Base-by-base conservation (phyloP, 306 rosid species). In the Lathyrus sativus region DNA sequence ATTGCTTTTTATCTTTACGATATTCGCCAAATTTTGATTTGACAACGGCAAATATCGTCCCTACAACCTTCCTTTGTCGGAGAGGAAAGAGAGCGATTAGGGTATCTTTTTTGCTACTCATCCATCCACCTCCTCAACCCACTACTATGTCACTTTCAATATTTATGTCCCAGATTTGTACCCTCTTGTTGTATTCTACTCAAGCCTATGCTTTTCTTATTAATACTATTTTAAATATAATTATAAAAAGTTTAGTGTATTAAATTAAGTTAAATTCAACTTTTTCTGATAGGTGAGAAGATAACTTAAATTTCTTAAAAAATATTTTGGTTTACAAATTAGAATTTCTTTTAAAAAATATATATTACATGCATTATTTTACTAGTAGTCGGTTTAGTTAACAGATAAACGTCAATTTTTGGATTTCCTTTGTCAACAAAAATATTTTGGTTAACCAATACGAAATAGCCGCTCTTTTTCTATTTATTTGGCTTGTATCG, bases 41-140 rank as follows among this genome's bases (percentile, higher is more conserved):
- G 72, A 41, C 78, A 54, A 31, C 0, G n/a, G 61, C 28, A 62
- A 76, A 62, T 76, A 59, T 22, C 24, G 19, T 63, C 42, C 50
- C 9, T 51, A 19, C 39, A 35, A 35, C 65, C 31, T 43, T 31
- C 69, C 41, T 35, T 62, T 56, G 38, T 70, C 7, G 64, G 75
- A 65, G 65, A 2, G 7, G 12, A 24, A 33, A 14, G 26, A 11
- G 62, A 49, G 43, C 17, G 37, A 8, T 48, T 48, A 31, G 38
- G 62, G 26, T 50, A 22, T 14, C 63, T 71, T 68, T 19, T 66
- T 72, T 58, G 48, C 51, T 41, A 62, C 50, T 71, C 71, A 76
- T 22, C 73, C 62, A 44, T 28, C 65, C 29, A 11, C 26, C 56
- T 8, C 22, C 42, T 55, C 55, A 45, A 33, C 69, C 60, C 73